Evolutionary conservation across 805 yeast species (phyloP).

Genomic region (Nadsonia fulvescens): DNA sequence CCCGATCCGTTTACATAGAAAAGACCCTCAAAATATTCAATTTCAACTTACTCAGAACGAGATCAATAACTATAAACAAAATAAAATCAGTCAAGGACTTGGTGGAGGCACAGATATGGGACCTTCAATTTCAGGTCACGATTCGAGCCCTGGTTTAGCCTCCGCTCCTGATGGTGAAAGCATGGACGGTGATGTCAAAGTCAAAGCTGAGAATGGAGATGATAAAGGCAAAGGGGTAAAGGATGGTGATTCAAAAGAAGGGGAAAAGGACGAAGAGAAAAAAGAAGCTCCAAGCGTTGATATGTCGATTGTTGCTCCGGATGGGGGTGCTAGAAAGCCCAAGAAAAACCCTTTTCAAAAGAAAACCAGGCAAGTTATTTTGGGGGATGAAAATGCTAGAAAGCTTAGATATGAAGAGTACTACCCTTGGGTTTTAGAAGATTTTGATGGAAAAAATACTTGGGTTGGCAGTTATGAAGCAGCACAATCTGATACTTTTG

Average conservation of each 20-base stretch:
- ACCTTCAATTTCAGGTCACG: constrained; percentile 1
- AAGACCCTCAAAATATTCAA: constrained; percentile 83
- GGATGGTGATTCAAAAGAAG: constrained; percentile 9
- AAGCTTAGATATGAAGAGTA: constrained; percentile 85
- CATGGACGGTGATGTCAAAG: too few species aligned
- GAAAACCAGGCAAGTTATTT: constrained; percentile 69
- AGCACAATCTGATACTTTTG: constrained; percentile 70
- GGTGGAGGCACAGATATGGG: background rate
- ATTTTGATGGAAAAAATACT: constrained; percentile 82
- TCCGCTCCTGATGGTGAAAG: too few species aligned
- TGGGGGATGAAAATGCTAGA: constrained; percentile 67
- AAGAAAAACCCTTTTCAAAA: constrained; percentile 43
- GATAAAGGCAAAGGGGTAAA: too few species aligned
- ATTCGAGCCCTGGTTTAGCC: too few species aligned
- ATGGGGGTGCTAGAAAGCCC: constrained; percentile 67
- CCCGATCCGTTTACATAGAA: constrained; percentile 80
- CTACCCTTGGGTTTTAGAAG: constrained; percentile 97
- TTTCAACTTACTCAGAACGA: constrained; percentile 52
- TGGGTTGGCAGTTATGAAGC: constrained; percentile 96
- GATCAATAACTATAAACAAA: constrained; percentile 18
- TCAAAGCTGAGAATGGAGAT: constrained; percentile 8
- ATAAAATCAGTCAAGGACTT: constrained; percentile 5
- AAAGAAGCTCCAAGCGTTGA: constrained; percentile 26
- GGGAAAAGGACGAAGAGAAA: constrained; percentile 12
- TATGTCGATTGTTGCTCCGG: constrained; percentile 57